These are phyloP conservation scores for Mycena maculata DNA, from an alignment of 768 basidiomycete genomes.

Conservation along the genomic window DNA sequence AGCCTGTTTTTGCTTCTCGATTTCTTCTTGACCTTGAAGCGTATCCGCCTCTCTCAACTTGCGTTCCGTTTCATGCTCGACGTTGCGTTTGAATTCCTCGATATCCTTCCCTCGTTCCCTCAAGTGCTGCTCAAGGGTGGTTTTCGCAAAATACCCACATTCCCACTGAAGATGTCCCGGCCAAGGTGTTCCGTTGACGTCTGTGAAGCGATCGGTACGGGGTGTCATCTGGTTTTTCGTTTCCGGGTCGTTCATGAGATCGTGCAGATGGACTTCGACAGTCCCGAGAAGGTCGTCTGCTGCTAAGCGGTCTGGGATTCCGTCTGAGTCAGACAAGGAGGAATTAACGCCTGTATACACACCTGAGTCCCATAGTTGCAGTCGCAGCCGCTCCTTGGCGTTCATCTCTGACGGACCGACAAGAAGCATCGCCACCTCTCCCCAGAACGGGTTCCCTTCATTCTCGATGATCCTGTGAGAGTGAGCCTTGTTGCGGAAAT, in stretches of 20 bases:
- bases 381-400: slow-evolving; percentile 68
- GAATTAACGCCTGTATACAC: slow-evolving; percentile 16
- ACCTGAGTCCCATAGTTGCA: slow-evolving; percentile 84
- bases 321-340: too few relatives aligned
- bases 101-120: slow-evolving; percentile 44
- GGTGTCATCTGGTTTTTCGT: slow-evolving; percentile 60
- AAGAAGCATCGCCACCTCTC: slow-evolving; percentile 73
- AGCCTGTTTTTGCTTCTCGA: slow-evolving; percentile 52
- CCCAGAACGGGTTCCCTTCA: slow-evolving; percentile 73
- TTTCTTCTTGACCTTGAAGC: slow-evolving; percentile 39
- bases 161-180: slow-evolving; percentile 60
- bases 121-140: slow-evolving; percentile 53
- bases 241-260: slow-evolving; percentile 46
- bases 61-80: slow-evolving; percentile 57
- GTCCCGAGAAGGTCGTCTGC: slow-evolving; percentile 64
- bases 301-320: slow-evolving; percentile 53
- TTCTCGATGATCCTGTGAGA: slow-evolving; percentile 65
- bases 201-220: slow-evolving; percentile 59
- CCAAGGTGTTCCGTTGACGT: slow-evolving; percentile 42
- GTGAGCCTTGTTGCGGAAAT: background rate
- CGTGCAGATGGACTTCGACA: slow-evolving; percentile 53
- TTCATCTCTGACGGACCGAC: slow-evolving; percentile 75
- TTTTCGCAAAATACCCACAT: slow-evolving; percentile 64
- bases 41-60: slow-evolving; percentile 58
- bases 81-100: slow-evolving; percentile 51